These are phyloP conservation scores for Fusarium sp. DNA, from an alignment of 2,329 filamentous ascomycete genomes.

Conservation along the genomic window DNA sequence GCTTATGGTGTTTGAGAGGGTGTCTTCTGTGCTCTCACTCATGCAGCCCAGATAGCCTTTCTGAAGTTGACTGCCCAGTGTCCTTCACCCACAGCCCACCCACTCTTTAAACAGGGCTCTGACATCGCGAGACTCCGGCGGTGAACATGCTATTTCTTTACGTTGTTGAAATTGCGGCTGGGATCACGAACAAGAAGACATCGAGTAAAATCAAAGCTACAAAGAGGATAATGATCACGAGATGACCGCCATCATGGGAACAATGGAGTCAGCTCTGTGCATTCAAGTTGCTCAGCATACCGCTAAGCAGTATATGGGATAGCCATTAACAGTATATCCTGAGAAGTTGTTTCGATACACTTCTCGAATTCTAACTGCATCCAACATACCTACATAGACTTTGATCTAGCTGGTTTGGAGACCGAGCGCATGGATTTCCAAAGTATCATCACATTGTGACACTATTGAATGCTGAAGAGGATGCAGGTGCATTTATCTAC, in stretches of 20 bases:
- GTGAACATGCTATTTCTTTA: constrained; percentile 28
- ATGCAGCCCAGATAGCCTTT: constrained; percentile 29
- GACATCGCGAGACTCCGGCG: constrained; percentile 38
- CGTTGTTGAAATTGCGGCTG: constrained; percentile 7
- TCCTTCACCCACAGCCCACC: constrained; percentile 35
- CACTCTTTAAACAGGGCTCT: constrained; percentile 21
- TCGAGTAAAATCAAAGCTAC: not conserved
- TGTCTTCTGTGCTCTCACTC: constrained; percentile 28
- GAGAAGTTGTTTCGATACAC: not conserved
- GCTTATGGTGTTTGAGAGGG: constrained; percentile 16
- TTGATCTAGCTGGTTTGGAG: constrained; percentile 8
- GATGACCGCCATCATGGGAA: constrained; percentile 2
- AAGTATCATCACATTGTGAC: not conserved
- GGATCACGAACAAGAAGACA: constrained; percentile 4
- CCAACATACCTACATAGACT: not conserved
- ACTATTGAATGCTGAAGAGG: constrained; percentile 6
- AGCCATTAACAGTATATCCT: not conserved
- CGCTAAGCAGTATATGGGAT: constrained; percentile 20
- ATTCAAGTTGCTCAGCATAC: constrained; percentile 4
- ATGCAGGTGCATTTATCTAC: constrained; percentile 17
- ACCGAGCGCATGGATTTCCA: not conserved
- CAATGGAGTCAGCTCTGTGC: constrained; percentile 1
- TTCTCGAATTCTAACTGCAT: not conserved
- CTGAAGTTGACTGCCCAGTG: constrained; percentile 23
- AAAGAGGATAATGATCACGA: constrained; percentile 18